Evolutionary conservation across 106 monocot genomes (phyloP).

Genomic region (Acanthochlamys bracteata): DNA sequence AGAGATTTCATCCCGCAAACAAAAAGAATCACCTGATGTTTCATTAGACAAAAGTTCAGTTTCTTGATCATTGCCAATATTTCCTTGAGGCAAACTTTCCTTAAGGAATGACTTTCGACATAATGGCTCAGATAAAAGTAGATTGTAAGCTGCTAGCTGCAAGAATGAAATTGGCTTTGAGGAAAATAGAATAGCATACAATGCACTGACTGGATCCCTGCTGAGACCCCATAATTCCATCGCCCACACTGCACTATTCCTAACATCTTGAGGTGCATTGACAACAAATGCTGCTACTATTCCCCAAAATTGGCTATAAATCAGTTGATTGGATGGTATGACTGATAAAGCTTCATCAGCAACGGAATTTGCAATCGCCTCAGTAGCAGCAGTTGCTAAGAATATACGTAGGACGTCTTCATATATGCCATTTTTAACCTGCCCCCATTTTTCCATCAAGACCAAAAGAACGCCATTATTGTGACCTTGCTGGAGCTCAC

Average conservation of each 20-base stretch:
- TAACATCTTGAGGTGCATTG: slow-evolving; percentile 50
- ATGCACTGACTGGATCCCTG: slow-evolving; percentile 49
- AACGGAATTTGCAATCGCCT: slow-evolving; percentile 61
- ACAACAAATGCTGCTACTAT: slow-evolving; percentile 58
- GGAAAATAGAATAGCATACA: slow-evolving; percentile 86
- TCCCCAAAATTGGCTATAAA: slow-evolving; percentile 63
- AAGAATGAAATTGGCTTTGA: slow-evolving; percentile 42
- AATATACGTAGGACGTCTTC: slow-evolving; percentile 69
- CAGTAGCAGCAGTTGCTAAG: slow-evolving; percentile 61
- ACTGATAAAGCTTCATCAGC: slow-evolving; percentile 40
- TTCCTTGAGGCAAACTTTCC: slow-evolving; percentile 26
- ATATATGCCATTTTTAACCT: slow-evolving; percentile 35
- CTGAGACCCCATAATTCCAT: slow-evolving; percentile 94
- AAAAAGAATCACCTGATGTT: slow-evolving; percentile 32
- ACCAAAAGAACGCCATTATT: slow-evolving; percentile 12
- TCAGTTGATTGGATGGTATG: slow-evolving; percentile 49
- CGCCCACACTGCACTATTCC: slow-evolving; percentile 41
- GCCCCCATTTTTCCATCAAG: slow-evolving; percentile 27
- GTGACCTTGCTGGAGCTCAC: slow-evolving; percentile 28
- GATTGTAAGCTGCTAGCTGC: slow-evolving; percentile 61
- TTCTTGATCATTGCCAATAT: slow-evolving; percentile 12
- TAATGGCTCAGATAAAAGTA: slow-evolving; percentile 64
- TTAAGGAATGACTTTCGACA: slow-evolving; percentile 46
- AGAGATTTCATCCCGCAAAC: slow-evolving; percentile 73
- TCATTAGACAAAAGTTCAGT: slow-evolving; percentile 6